Base-by-base conservation (phyloP, 1,284 basidiomycete species). In the Boletellus deceptivus region DNA sequence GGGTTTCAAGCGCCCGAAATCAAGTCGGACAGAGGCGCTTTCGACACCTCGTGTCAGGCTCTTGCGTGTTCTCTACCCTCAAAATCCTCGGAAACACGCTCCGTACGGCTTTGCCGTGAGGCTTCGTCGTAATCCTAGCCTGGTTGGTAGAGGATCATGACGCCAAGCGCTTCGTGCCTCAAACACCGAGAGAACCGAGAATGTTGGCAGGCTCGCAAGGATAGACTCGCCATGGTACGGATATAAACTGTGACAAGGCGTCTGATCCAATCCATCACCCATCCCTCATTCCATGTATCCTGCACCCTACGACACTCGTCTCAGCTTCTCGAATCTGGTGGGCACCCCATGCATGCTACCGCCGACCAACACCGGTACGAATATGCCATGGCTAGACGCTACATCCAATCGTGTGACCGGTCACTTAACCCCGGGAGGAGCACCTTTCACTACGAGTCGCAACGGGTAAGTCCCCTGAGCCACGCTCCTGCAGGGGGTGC, bases 161-260 rank as follows among this genome's bases (percentile, higher is more conserved):
- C 3, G 8, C 9, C 38, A 17, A 29, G 40, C 40, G n/a, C 38
- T 25, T n/a, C 25, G 17, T 20, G 3, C 13, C 1, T n/a, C 16
- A 13, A 18, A 22, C 14, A 10, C 17, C 13, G n/a, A 33, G 31
- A 55, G 36, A 31, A 16, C 37, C 24, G 20, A 40, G 34, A 16
- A 22, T 8, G 22, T 52, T 44, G 56, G 55, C 56, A 24, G 18
- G 46, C 6, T 49, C 20, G 3, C 58, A 14, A 37, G 8, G 41
- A 25, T 25, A 25, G 25, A 8, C 8, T 7, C 6, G 3, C 25
- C 31, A 5, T 33, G 31, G 31, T 33, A 33, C 10, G 10, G 10
- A 33, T 33, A 22, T 22, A 22, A 22, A 22, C 7, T 1, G 10
- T 33, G 2, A 33, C 11, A 10, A 16, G 6, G 6, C 36, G 6